Evolutionary conservation across 2,329 filamentous ascomycete genomes (phyloP).

Genomic region (Xylogone sp.): DNA sequence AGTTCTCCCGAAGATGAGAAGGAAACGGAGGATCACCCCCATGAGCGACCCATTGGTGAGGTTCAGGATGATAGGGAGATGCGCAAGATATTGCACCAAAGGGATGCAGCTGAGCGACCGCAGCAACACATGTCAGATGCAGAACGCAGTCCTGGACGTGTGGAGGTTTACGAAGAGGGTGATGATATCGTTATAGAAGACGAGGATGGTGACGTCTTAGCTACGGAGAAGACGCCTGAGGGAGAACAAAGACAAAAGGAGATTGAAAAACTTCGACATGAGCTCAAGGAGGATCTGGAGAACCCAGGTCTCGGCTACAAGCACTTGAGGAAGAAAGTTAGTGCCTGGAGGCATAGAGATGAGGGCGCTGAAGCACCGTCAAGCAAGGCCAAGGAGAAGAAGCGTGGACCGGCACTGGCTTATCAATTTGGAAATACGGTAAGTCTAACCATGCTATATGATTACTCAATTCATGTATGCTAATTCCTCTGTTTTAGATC

Average conservation of each 20-base stretch:
- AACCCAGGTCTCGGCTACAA: slow-evolving; percentile 19
- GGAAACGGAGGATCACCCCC: slow-evolving; percentile 27
- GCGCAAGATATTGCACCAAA: slow-evolving; percentile 25
- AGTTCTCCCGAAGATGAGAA: slow-evolving; percentile 21
- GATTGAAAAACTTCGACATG: slow-evolving; percentile 36
- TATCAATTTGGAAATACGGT: slow-evolving; percentile 82
- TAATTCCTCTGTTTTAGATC: slow-evolving; percentile 45
- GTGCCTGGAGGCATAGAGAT: slow-evolving; percentile 31
- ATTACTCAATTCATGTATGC: neutral
- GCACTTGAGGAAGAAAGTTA: slow-evolving; percentile 14
- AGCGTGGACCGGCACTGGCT: slow-evolving; percentile 70
- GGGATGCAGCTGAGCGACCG: slow-evolving; percentile 29
- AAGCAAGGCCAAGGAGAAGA: slow-evolving; percentile 35
- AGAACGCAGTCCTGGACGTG: slow-evolving; percentile 25
- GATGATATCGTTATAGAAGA: slow-evolving; percentile 78
- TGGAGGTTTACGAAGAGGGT: slow-evolving; percentile 80
- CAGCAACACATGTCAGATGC: slow-evolving; percentile 23
- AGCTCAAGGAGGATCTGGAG: slow-evolving; percentile 30
- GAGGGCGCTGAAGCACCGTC: slow-evolving; percentile 34
- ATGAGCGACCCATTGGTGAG: slow-evolving; percentile 26
- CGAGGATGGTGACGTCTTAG: slow-evolving; percentile 79
- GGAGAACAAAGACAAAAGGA: slow-evolving; percentile 34
- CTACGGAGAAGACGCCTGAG: slow-evolving; percentile 48
- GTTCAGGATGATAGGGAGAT: slow-evolving; percentile 30
- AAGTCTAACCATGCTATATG: slow-evolving; percentile 25